Evolutionary conservation across 257 asterid genomes (phyloP).

Genomic region (Solanum chiquidenum): DNA sequence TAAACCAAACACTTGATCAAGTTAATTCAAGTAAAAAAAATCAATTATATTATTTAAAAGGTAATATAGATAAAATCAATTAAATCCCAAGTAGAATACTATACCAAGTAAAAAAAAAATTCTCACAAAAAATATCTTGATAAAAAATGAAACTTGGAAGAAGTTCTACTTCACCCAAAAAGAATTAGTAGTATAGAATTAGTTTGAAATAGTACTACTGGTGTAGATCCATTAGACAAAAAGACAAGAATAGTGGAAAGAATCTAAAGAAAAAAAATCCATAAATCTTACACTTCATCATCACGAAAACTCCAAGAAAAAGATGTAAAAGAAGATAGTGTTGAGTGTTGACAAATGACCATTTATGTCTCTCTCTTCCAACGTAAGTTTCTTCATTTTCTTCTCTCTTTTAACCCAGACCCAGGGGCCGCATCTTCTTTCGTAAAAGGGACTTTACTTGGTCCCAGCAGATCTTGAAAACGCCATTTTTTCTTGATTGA

Average conservation of each 20-base stretch:
- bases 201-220: not conserved
- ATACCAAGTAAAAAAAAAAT: not conserved
- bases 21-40: not conserved
- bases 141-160: not conserved
- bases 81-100: not conserved
- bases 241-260: slow-evolving; percentile 3
- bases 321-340: not conserved
- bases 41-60: not conserved
- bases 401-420: not conserved
- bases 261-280: not conserved
- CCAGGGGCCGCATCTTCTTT: not conserved
- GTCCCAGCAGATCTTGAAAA: slow-evolving; percentile 1
- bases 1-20: not conserved
- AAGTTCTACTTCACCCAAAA: not conserved
- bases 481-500: not conserved
- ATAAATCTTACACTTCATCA: not conserved
- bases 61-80: no score
- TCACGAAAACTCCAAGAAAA: slow-evolving; percentile 1
- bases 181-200: not conserved
- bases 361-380: not conserved
- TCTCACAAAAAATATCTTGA: not conserved
- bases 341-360: not conserved
- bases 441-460: not conserved
- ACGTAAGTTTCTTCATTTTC: not conserved
- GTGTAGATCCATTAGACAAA: not conserved